Percentiles rank a stretch among this genome's conserved stretches.
These are phyloP conservation scores for Sugiyamaella grinbergsii DNA, from an alignment of 1,139 yeast genomes.

Conservation along the genomic window DNA sequence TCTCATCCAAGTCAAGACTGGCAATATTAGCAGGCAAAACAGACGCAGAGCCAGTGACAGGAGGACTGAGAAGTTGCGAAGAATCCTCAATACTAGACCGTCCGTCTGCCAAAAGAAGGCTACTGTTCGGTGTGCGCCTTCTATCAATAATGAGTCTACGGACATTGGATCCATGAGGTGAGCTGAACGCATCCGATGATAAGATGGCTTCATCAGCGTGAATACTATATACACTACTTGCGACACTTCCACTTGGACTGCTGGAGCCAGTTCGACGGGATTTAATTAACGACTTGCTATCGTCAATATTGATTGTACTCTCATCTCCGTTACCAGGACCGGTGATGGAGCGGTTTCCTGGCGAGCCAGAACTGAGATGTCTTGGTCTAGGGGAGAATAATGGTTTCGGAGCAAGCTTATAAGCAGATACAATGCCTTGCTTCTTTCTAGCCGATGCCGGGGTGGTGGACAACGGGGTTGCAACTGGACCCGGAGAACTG, in stretches of 20 bases:
- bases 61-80: conserved; percentile 5
- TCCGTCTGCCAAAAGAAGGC: conserved; percentile 5
- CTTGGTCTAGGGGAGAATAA: conserved; percentile 35
- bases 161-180: conserved; percentile 57
- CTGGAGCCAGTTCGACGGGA: conserved; percentile 9
- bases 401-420: conserved; percentile 59
- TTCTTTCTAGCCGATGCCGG: conserved; percentile 47
- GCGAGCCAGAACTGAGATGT: conserved; percentile 7
- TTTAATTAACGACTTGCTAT: conserved; percentile 10
- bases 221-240: conserved; percentile 39
- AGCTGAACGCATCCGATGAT: conserved; percentile 64
- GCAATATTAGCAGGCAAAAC: conserved; percentile 17
- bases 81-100: conserved; percentile 8
- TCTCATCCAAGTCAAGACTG: conserved; percentile 16
- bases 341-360: conserved; percentile 4
- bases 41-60: conserved; percentile 8
- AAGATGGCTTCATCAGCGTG: conserved; percentile 67
- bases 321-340: conserved; percentile 14
- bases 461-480: conserved; percentile 51
- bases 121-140: conserved; percentile 11
- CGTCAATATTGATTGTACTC: conserved; percentile 12
- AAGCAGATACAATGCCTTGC: conserved; percentile 59
- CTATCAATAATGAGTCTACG: conserved; percentile 58
- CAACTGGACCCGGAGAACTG: conserved; percentile 53
- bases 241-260: conserved; percentile 16